Conservation (phyloP, 2,329 filamentous ascomycete species). For the Neospermospora avenae region DNA sequence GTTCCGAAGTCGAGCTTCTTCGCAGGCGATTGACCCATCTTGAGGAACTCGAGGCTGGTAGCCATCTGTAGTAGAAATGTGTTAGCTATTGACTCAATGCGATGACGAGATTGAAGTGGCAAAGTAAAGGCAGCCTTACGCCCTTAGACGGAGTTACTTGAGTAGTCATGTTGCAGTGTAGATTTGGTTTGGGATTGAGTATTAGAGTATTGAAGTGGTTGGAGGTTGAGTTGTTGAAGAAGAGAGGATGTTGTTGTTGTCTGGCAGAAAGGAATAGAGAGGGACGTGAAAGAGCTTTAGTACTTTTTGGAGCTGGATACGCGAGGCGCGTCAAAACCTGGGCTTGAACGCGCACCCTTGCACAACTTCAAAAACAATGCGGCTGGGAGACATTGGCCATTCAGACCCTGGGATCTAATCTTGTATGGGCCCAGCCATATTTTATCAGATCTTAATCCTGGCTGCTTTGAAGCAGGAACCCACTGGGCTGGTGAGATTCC, state of each 20-base stretch:
- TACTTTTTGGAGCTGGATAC: background rate
- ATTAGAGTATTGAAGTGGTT: constrained; percentile 17
- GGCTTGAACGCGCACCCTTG: background rate
- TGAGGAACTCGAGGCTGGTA: constrained; percentile 80
- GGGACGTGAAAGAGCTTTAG: constrained; percentile 1
- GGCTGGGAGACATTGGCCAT: constrained; percentile 11
- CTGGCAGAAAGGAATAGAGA: constrained; percentile 8
- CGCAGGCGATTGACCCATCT: constrained; percentile 81
- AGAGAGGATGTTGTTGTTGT: constrained; percentile 16
- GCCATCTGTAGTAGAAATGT: constrained; percentile 60
- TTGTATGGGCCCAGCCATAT: background rate
- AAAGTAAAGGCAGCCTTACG: constrained; percentile 46
- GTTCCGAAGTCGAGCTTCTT: constrained; percentile 83
- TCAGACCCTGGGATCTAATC: constrained; percentile 8
- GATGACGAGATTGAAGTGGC: constrained; percentile 36
- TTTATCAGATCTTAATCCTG: constrained; percentile 30
- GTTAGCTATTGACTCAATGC: constrained; percentile 33
- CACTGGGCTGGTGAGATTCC: background rate
- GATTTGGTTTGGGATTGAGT: constrained; percentile 1
- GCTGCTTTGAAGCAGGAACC: constrained; percentile 2
- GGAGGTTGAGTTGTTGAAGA: constrained; percentile 15
- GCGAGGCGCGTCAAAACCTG: background rate
- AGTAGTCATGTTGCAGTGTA: constrained; percentile 59
- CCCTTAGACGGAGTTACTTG: constrained; percentile 73
- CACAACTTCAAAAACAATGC: background rate